These are phyloP conservation scores for Macrolepiota dolichaula DNA, from an alignment of 768 basidiomycete genomes.

Conservation along the genomic window DNA sequence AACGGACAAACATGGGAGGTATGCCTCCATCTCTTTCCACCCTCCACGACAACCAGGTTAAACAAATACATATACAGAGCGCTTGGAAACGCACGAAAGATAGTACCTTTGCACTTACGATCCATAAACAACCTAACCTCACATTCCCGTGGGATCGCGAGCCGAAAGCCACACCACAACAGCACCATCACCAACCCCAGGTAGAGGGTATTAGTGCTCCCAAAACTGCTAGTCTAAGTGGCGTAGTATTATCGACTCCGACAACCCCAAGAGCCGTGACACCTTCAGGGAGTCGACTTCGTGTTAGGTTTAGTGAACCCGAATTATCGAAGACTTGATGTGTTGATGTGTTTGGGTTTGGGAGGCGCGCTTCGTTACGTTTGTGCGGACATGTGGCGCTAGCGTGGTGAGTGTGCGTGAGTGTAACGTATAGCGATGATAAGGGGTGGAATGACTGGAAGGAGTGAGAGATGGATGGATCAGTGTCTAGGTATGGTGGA, in stretches of 20 bases:
- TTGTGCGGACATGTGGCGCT: too few species aligned
- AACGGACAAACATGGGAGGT: slow-evolving; percentile 34
- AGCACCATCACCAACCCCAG: neutral
- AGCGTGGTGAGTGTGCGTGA: too few species aligned
- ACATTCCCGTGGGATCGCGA: neutral
- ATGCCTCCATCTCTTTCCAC: neutral
- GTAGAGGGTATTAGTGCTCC: neutral
- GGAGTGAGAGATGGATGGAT: too few species aligned
- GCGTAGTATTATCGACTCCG: neutral
- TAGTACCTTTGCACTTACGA: neutral
- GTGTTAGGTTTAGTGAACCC: slow-evolving; percentile 2
- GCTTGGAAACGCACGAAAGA: neutral
- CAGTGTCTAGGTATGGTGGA: too few species aligned
- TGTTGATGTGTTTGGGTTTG: too few species aligned
- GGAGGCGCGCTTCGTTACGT: too few species aligned
- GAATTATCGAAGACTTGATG: neutral
- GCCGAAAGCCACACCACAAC: neutral
- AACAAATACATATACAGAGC: neutral
- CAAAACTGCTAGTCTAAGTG: neutral
- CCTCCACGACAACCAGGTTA: neutral
- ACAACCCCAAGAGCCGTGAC: too few species aligned
- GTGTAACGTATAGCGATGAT: too few species aligned
- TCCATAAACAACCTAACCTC: neutral
- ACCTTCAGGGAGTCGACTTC: neutral
- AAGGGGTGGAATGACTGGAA: too few species aligned